Percentiles rank a stretch among this genome's conserved stretches.
Evolutionary conservation across 805 yeast species (phyloP).

Genomic region (Huiozyma naganishii): DNA sequence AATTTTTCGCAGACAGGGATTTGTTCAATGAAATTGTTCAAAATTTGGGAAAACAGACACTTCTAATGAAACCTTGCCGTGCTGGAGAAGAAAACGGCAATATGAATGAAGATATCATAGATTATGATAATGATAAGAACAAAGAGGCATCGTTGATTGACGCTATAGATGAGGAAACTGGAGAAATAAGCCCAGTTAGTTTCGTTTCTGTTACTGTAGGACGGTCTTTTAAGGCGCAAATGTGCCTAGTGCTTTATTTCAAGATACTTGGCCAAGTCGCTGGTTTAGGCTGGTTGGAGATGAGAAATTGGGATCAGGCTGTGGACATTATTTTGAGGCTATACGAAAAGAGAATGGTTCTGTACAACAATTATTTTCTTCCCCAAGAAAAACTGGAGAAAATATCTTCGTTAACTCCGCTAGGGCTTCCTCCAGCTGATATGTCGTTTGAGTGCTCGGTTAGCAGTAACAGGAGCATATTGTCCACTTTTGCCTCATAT

Average conservation of each 20-base stretch:
- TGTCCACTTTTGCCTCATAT: conserved; percentile 86
- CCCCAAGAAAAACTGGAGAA: no score
- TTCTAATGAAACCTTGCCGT: conserved; percentile 34
- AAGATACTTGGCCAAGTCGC: conserved; percentile 55
- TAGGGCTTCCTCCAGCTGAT: conserved; percentile 1
- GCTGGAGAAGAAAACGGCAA: conserved; percentile 6
- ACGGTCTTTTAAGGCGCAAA: conserved; percentile 80
- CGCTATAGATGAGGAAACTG: conserved; percentile 40
- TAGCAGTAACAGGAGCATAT: conserved; percentile 58
- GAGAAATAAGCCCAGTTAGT: conserved; percentile 59
- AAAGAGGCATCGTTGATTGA: conserved; percentile 31
- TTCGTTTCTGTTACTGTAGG: conserved; percentile 81
- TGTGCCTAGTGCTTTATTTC: conserved; percentile 77
- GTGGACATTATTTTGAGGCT: conserved; percentile 51
- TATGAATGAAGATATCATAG: conserved; percentile 5
- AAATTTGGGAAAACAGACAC: conserved; percentile 56
- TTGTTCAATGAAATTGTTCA: conserved; percentile 59
- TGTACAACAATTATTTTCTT: background rate
- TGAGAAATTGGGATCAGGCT: conserved; percentile 48
- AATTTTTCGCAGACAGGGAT: conserved; percentile 44
- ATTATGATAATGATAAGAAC: conserved; percentile 5
- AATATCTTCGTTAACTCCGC: background rate
- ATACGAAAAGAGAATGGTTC: conserved; percentile 29
- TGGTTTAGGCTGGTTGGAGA: conserved; percentile 29
- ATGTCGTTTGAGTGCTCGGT: conserved; percentile 18